Conservation (phyloP, 768 basidiomycete genomes). For the Rickenella mellea region DNA sequence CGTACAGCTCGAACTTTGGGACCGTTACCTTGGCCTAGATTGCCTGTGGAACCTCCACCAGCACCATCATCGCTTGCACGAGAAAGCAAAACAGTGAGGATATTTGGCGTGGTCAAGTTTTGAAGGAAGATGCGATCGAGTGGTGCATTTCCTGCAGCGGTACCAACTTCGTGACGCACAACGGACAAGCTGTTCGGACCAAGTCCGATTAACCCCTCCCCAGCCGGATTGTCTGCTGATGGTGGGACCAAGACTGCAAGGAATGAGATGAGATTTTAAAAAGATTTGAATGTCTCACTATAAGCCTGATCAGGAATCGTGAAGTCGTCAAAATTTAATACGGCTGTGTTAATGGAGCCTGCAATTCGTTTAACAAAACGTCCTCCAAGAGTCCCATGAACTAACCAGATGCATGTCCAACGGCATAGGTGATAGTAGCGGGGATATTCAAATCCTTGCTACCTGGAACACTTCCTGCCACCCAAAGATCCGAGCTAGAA, state of each 20-base stretch:
- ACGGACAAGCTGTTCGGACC: slow-evolving; percentile 20
- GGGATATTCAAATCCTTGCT: slow-evolving; percentile 13
- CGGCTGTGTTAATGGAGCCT: slow-evolving; percentile 18
- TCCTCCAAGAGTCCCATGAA: too few relatives aligned
- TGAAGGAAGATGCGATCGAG: slow-evolving; percentile 23
- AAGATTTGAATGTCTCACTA: slow-evolving; percentile 8
- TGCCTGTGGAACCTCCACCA: too few relatives aligned
- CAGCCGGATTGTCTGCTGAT: slow-evolving; percentile 8
- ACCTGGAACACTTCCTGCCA: slow-evolving; percentile 15
- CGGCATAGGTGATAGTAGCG: slow-evolving; percentile 13
- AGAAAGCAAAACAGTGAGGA: slow-evolving; percentile 19
- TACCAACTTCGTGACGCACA: slow-evolving; percentile 10
- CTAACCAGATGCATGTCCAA: slow-evolving; percentile 14
- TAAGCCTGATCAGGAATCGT: slow-evolving; percentile 19
- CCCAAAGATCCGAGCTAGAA: slow-evolving; percentile 21
- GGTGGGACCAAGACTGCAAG: slow-evolving; percentile 6
- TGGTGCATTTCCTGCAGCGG: slow-evolving; percentile 14
- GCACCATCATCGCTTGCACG: slow-evolving; percentile 18
- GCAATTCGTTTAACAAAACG: neutral
- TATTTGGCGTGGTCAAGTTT: slow-evolving; percentile 20
- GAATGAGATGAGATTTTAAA: neutral
- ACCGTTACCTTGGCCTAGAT: too few relatives aligned
- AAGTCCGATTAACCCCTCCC: slow-evolving; percentile 19
- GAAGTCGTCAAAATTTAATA: slow-evolving; percentile 15
- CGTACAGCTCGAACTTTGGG: too few relatives aligned